Percentiles rank a stretch among this genome's conserved stretches.
Conservation (phyloP, 768 basidiomycete genomes). For the Solioccasus polychromus region DNA sequence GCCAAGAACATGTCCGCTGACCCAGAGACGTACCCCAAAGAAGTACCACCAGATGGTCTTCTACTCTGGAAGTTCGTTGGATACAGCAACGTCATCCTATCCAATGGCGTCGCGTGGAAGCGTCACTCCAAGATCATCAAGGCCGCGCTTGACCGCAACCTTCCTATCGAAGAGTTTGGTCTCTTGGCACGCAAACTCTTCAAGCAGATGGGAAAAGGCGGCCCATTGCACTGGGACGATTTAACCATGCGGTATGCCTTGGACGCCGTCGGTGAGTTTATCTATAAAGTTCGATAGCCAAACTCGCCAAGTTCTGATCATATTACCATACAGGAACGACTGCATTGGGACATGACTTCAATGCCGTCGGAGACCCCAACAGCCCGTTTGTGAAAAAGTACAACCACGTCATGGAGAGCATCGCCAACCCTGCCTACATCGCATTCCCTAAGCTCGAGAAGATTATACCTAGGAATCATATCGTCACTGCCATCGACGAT, state of each 20-base stretch:
- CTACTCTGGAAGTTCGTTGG: not conserved
- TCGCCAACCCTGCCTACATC: not conserved
- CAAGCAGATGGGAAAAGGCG: constrained; percentile 2
- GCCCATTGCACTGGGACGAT: not conserved
- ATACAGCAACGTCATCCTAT: not conserved
- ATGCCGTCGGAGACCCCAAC: not conserved
- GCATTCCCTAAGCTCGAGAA: constrained; percentile 1
- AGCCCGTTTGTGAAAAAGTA: not conserved
- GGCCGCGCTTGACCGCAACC: not conserved
- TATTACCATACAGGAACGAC: not conserved
- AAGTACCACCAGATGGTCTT: not conserved
- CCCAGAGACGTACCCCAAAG: not conserved
- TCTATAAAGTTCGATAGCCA: not conserved
- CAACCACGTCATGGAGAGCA: not conserved
- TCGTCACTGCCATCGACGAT: not conserved
- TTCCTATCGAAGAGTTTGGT: not conserved
- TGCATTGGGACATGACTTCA: not conserved
- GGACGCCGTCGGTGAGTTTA: not conserved
- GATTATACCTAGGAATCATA: not conserved
- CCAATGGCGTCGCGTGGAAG: not conserved
- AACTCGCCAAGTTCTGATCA: not conserved
- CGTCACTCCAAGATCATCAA: not conserved
- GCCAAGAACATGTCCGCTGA: not conserved
- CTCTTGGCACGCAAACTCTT: constrained; percentile 1
- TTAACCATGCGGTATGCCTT: not conserved